These are phyloP conservation scores for Sporothrix mexicana DNA, from an alignment of 2,329 filamentous ascomycete genomes.

Conservation along the genomic window DNA sequence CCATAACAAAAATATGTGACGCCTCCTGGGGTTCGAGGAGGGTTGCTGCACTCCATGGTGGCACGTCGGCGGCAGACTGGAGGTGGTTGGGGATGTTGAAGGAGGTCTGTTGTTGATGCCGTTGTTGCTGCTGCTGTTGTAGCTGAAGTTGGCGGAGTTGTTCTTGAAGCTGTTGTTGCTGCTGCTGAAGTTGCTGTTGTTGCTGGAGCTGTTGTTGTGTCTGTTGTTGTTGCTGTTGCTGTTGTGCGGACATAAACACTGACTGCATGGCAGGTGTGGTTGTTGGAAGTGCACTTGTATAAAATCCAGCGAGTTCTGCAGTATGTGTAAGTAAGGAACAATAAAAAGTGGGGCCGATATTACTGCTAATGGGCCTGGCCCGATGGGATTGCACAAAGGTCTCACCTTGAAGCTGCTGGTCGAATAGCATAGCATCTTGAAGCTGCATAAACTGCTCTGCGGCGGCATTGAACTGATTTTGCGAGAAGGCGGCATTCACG, in stretches of 20 bases:
- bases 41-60: slow-evolving; percentile 52
- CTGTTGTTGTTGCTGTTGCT: slow-evolving; percentile 1
- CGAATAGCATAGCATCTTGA: slow-evolving; percentile 29
- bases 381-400: not conserved
- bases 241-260: not conserved
- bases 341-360: not conserved
- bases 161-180: not conserved
- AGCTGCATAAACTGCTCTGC: slow-evolving; percentile 13
- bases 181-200: not conserved
- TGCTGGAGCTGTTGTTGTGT: slow-evolving; percentile 23
- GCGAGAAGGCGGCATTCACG: not conserved
- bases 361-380: not conserved
- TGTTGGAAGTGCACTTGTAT: not conserved
- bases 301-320: not conserved
- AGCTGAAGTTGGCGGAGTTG: slow-evolving; percentile 10
- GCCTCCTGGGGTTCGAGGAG: slow-evolving; percentile 44
- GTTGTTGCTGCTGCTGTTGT: slow-evolving; percentile 38
- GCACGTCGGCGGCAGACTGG: slow-evolving; percentile 47
- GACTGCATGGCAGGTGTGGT: not conserved
- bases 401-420: slow-evolving; percentile 36
- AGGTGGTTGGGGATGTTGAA: slow-evolving; percentile 49
- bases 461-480: slow-evolving; percentile 23
- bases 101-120: slow-evolving; percentile 40
- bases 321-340: not conserved
- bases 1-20: slow-evolving; percentile 46